phyloP scores from a whole-genome alignment of 148 eudicot species.

The Rhododendron griersonianum region DNA sequence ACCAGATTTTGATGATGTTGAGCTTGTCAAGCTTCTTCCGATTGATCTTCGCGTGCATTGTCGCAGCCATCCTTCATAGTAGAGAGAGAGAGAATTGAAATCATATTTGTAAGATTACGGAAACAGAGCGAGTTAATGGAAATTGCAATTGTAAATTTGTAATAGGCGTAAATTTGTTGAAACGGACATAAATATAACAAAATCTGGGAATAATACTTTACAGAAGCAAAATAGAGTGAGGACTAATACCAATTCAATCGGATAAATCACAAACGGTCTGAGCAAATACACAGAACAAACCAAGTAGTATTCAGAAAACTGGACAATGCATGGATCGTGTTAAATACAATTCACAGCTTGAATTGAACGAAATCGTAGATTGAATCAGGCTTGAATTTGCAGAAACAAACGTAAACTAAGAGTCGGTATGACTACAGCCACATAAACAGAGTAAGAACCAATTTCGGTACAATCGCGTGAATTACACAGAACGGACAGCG shows the following conservation, averaged over 20 bases:
- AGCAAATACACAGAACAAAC: background rate
- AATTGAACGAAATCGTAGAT: background rate
- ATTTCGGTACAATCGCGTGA: background rate
- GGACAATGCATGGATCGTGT: background rate
- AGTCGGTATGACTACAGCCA: background rate
- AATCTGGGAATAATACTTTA: background rate
- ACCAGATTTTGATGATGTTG: conserved; percentile 78
- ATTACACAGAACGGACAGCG: background rate
- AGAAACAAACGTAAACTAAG: background rate
- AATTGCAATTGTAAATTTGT: background rate
- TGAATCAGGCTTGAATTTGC: background rate
- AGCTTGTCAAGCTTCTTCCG: conserved; percentile 72
- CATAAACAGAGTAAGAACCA: background rate
- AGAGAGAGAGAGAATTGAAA: background rate
- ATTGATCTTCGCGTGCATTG: conserved; percentile 76
- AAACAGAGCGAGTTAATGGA: conserved; percentile 8
- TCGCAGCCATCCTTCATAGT: conserved; percentile 87
- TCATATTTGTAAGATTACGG: background rate
- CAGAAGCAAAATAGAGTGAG: background rate
- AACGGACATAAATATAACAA: background rate
- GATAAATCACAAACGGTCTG: background rate
- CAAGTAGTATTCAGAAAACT: background rate
- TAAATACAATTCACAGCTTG: background rate
- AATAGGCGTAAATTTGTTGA: background rate
- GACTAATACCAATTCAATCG: background rate